Conservation (phyloP, 306 rosid genomes). For the Mimosa bimucronata region DNA sequence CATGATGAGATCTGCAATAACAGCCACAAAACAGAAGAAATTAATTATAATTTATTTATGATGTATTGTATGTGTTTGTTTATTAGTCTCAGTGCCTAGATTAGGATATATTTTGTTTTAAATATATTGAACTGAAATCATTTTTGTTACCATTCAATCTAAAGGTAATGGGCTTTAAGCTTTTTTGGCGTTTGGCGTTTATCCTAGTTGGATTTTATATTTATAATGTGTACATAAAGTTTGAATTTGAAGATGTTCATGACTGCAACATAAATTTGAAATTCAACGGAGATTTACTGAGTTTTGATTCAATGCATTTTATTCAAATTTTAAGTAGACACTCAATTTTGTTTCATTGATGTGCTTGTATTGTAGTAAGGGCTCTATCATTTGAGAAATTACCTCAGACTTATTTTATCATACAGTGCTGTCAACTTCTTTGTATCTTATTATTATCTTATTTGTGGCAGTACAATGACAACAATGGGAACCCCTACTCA, state of each 20-base stretch:
- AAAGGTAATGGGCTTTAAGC: background rate
- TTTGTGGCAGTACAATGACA: conserved; percentile 84
- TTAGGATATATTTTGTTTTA: background rate
- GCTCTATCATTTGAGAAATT: background rate
- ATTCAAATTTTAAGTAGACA: background rate
- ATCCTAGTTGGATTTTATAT: background rate
- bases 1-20: background rate
- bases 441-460: conserved; percentile 32
- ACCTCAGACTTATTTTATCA: conserved; percentile 24
- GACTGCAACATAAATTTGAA: background rate
- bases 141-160: background rate
- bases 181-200: background rate
- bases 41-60: background rate
- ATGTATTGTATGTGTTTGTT: background rate
- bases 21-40: background rate
- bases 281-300: background rate
- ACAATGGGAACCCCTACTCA: conserved; percentile 89
- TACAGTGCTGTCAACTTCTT: conserved; percentile 13
- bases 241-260: background rate
- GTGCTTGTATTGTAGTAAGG: conserved; percentile 7
- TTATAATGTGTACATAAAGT: background rate
- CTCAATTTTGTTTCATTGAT: conserved; percentile 5
- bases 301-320: background rate
- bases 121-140: background rate
- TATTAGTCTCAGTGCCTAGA: background rate